These are phyloP conservation scores for Oryza rufipogon DNA, from an alignment of 176 grass and related monocot genomes.

Conservation along the genomic window DNA sequence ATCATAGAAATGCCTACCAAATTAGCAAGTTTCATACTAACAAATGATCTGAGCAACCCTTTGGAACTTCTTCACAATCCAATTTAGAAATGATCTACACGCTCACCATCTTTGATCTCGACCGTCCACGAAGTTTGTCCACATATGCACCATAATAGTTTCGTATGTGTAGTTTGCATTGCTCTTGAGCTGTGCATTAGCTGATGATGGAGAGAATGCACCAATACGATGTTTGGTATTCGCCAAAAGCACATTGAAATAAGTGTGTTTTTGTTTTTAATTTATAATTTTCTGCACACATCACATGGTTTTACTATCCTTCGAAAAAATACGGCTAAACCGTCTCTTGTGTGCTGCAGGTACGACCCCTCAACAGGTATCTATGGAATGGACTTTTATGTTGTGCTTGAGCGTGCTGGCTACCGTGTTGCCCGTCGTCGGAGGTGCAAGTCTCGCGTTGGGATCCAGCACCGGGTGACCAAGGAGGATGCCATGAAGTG, in stretches of 20 bases:
- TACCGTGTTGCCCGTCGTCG: constrained; percentile 65
- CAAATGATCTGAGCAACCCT: neutral
- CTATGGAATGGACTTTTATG: constrained; percentile 75
- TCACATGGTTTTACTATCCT: neutral
- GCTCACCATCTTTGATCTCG: neutral
- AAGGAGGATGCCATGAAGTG: constrained; percentile 82
- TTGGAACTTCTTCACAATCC: too few relatives aligned
- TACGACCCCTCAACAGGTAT: constrained; percentile 74
- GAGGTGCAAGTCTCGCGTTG: constrained; percentile 70
- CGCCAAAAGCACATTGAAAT: neutral
- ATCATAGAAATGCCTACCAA: neutral
- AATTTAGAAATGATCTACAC: neutral
- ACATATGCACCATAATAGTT: neutral
- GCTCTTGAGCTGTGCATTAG: neutral
- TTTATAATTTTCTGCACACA: neutral
- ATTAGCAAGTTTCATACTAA: neutral
- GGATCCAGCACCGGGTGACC: constrained; percentile 70
- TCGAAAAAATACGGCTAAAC: neutral
- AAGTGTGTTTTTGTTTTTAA: neutral
- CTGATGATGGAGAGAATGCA: neutral
- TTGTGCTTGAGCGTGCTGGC: constrained; percentile 62
- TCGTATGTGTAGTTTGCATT: neutral
- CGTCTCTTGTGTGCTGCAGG: constrained; percentile 17
- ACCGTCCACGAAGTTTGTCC: neutral
- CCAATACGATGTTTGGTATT: neutral